These are phyloP conservation scores for Raphanus sativus DNA, from an alignment of 345 rosid species.

Conservation along the genomic window DNA sequence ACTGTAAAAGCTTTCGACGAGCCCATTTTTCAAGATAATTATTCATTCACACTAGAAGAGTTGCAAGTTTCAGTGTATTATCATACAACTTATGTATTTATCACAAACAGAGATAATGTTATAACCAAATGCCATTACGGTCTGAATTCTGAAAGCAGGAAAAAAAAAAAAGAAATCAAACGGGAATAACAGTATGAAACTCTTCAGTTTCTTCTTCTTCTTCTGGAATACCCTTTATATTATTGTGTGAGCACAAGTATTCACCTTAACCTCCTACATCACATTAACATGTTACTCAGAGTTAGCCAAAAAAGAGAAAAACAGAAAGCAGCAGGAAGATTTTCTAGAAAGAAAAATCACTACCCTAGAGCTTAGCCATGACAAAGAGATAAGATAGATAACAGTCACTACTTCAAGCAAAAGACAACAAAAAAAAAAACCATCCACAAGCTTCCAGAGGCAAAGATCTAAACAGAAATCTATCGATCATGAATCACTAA, in stretches of 20 bases:
- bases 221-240: slow-evolving; percentile 19
- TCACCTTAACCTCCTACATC: slow-evolving; percentile 16
- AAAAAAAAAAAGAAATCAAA: neutral
- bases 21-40: neutral
- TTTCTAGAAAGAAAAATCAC: neutral
- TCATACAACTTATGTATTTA: slow-evolving; percentile 22
- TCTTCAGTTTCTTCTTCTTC: slow-evolving; percentile 21
- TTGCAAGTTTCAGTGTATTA: neutral
- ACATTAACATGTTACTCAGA: slow-evolving; percentile 16
- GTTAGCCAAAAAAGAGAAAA: neutral
- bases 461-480: neutral
- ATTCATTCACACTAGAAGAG: slow-evolving; percentile 16
- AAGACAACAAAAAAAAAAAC: neutral
- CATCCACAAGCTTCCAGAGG: slow-evolving; percentile 1
- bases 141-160: slow-evolving; percentile 18
- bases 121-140: neutral
- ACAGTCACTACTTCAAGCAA: neutral
- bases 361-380: neutral
- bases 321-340: neutral
- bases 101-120: slow-evolving; percentile 2
- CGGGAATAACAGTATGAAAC: neutral
- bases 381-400: neutral
- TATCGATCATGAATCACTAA: no score
- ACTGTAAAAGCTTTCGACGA: neutral
- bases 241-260: slow-evolving; percentile 10